Percentiles rank a stretch among this genome's conserved stretches.
These are phyloP conservation scores for Collybiopsis confluens DNA, from an alignment of 768 basidiomycete species.

Conservation along the genomic window DNA sequence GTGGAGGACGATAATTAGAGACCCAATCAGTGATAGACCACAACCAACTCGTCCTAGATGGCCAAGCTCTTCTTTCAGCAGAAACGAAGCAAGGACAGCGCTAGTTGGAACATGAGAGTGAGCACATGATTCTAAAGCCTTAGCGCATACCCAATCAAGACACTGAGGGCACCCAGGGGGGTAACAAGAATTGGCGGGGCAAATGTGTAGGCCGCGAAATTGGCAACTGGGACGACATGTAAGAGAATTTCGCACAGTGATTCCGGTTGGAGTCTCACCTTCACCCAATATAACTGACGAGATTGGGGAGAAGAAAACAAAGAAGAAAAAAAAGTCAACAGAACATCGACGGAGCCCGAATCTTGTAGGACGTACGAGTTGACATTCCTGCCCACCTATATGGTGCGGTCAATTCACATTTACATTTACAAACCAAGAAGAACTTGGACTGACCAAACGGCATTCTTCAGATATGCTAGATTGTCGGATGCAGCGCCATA, in stretches of 20 bases:
- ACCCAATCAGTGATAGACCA: slow-evolving; percentile 78
- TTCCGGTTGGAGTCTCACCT: slow-evolving; percentile 40
- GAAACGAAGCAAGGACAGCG: slow-evolving; percentile 89
- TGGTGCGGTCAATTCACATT: background rate
- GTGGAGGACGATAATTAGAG: slow-evolving; percentile 91
- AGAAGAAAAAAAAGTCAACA: slow-evolving; percentile 10
- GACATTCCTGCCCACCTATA: slow-evolving; percentile 81
- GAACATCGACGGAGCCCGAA: no score
- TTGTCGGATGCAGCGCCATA: slow-evolving; percentile 71
- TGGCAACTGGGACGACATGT: slow-evolving; percentile 48
- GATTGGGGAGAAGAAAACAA: slow-evolving; percentile 6
- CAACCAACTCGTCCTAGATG: slow-evolving; percentile 89
- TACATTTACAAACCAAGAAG: background rate
- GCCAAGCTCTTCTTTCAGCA: slow-evolving; percentile 91
- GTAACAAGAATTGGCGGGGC: slow-evolving; percentile 98
- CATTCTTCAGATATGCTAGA: slow-evolving; percentile 81
- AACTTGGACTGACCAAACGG: slow-evolving; percentile 57
- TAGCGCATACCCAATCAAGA: slow-evolving; percentile 81
- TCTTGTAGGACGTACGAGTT: slow-evolving; percentile 61
- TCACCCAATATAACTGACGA: slow-evolving; percentile 85
- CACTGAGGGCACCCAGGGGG: slow-evolving; percentile 93
- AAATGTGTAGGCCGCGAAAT: slow-evolving; percentile 96
- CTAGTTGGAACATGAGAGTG: slow-evolving; percentile 35
- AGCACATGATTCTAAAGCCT: background rate
- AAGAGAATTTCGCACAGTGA: no score